phyloP scores from a whole-genome alignment of 805 yeast species.

The Myxozyma sirexii region DNA sequence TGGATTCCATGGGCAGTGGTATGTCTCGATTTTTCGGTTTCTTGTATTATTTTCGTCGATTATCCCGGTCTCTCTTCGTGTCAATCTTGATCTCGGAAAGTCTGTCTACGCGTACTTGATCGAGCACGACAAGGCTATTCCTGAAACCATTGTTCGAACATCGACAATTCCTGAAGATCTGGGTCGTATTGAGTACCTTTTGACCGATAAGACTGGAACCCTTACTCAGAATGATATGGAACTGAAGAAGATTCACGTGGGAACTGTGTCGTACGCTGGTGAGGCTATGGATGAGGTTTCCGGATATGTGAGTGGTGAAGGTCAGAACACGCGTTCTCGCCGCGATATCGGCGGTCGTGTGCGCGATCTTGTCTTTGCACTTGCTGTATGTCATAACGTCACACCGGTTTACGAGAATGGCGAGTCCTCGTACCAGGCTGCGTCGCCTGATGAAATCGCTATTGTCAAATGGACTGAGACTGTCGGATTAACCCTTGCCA shows the following conservation, averaged over 20 bases:
- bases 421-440: conserved; percentile 85
- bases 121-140: conserved; percentile 79
- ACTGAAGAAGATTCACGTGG: conserved; percentile 87
- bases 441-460: conserved; percentile 98
- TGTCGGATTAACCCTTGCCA: conserved; percentile 78
- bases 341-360: conserved; percentile 77
- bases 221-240: conserved; percentile 98
- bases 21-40: conserved; percentile 85
- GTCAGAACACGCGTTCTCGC: conserved; percentile 48
- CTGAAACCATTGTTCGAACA: conserved; percentile 90
- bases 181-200: conserved; percentile 89
- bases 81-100: conserved; percentile 91
- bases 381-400: conserved; percentile 96
- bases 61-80: conserved; percentile 93
- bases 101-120: conserved; percentile 95
- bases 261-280: conserved; percentile 87
- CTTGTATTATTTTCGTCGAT: conserved; percentile 90
- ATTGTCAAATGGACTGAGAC: conserved; percentile 87
- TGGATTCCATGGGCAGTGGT: conserved; percentile 78
- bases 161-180: conserved; percentile 97
- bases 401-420: conserved; percentile 89
- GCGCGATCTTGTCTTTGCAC: conserved; percentile 74
- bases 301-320: conserved; percentile 29
- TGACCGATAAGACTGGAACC: conserved; percentile 96
- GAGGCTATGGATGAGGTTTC: conserved; percentile 87